Percentiles rank a stretch among this genome's conserved stretches.
Evolutionary conservation across 371 early-diverging fungal species (phyloP).

Genomic region (Saksenaea oblongispora): DNA sequence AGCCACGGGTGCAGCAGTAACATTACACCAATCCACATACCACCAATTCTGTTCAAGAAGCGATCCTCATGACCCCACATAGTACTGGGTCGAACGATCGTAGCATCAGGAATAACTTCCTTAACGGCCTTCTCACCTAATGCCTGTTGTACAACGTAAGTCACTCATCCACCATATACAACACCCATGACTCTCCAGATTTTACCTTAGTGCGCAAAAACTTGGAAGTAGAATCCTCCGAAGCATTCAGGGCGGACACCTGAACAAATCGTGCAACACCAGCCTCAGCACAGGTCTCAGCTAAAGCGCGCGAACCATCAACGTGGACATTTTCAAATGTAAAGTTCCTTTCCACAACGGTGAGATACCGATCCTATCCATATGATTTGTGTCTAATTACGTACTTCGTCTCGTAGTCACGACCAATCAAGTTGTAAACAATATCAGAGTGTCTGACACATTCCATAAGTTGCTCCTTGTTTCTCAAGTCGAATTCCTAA

Average conservation of each 20-base stretch:
- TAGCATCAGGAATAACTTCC: slow-evolving; percentile 88
- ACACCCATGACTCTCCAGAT: background rate
- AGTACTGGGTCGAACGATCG: slow-evolving; percentile 89
- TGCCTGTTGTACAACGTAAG: slow-evolving; percentile 51
- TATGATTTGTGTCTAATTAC: slow-evolving; percentile 4
- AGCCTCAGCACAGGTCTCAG: slow-evolving; percentile 77
- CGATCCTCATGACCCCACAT: slow-evolving; percentile 94
- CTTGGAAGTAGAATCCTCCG: slow-evolving; percentile 73
- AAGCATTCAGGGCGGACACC: slow-evolving; percentile 86
- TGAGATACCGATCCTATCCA: background rate
- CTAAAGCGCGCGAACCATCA: slow-evolving; percentile 82
- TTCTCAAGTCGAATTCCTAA: slow-evolving; percentile 86
- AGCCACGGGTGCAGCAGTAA: background rate
- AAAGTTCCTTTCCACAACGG: slow-evolving; percentile 74
- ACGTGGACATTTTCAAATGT: slow-evolving; percentile 83
- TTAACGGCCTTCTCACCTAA: slow-evolving; percentile 89
- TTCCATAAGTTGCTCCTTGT: slow-evolving; percentile 81
- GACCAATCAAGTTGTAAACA: slow-evolving; percentile 93
- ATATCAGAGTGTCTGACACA: slow-evolving; percentile 91
- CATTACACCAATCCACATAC: slow-evolving; percentile 38
- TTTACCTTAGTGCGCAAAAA: slow-evolving; percentile 85
- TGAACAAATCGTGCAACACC: slow-evolving; percentile 90
- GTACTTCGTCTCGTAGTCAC: slow-evolving; percentile 90
- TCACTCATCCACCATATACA: background rate
- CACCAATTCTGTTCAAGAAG: slow-evolving; percentile 89